phyloP scores from a whole-genome alignment of 805 yeast species.

The Wickerhamomyces ciferrii region DNA sequence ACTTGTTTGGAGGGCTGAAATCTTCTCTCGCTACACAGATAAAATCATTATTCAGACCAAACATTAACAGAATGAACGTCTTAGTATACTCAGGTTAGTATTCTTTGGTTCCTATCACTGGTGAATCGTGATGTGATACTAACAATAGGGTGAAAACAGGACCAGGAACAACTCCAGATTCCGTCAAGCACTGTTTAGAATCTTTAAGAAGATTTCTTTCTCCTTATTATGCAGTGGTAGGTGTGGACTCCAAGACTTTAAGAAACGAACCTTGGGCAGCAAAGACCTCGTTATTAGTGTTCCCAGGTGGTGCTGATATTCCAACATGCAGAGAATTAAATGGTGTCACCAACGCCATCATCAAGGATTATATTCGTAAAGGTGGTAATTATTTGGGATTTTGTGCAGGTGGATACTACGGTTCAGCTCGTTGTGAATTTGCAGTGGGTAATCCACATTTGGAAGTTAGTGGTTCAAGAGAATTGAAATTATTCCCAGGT shows the following conservation, averaged over 20 bases:
- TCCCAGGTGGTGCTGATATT: slow-evolving; percentile 97
- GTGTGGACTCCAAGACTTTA: slow-evolving; percentile 58
- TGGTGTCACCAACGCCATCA: slow-evolving; percentile 60
- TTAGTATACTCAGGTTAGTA: slow-evolving; percentile 54
- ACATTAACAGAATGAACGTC: slow-evolving; percentile 49
- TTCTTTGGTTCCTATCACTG: neutral
- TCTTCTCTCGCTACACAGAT: neutral
- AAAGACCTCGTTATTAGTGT: slow-evolving; percentile 71
- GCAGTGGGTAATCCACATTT: slow-evolving; percentile 64
- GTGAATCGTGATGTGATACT: neutral
- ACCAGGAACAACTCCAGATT: slow-evolving; percentile 83
- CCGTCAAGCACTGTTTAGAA: slow-evolving; percentile 79
- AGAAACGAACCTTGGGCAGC: slow-evolving; percentile 83
- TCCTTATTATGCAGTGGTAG: slow-evolving; percentile 82
- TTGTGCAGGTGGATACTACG: slow-evolving; percentile 95
- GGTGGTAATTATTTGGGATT: slow-evolving; percentile 88
- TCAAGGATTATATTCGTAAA: slow-evolving; percentile 55
- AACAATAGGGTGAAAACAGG: slow-evolving; percentile 25
- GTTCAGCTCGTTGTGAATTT: slow-evolving; percentile 71
- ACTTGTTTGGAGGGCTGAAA: neutral
- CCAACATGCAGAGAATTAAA: slow-evolving; percentile 74
- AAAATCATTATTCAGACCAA: neutral
- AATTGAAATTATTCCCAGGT: slow-evolving; percentile 80
- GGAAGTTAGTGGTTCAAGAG: slow-evolving; percentile 86
- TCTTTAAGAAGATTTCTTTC: slow-evolving; percentile 70